phyloP scores from a whole-genome alignment of 805 yeast species.

The Kodamaea hsintzibuensis region DNA sequence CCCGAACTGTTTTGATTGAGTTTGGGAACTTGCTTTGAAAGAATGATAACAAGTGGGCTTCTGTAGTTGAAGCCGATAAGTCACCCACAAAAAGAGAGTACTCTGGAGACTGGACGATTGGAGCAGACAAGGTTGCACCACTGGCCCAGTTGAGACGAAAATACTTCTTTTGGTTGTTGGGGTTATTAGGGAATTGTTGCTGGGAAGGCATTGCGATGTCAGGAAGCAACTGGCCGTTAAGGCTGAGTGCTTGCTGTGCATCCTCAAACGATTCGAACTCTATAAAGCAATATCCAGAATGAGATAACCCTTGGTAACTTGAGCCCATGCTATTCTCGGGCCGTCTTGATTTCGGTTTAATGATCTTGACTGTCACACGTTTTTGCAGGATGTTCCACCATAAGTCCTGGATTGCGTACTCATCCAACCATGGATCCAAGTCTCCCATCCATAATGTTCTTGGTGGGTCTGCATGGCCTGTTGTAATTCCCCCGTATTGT shows the following conservation, averaged over 20 bases:
- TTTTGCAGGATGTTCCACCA: conserved; percentile 62
- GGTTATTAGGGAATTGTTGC: conserved; percentile 39
- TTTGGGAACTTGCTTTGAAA: conserved; percentile 64
- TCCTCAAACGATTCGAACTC: conserved; percentile 70
- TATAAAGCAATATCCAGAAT: conserved; percentile 72
- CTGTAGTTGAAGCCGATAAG: conserved; percentile 74
- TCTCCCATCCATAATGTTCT: conserved; percentile 90
- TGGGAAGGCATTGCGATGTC: conserved; percentile 51
- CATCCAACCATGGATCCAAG: conserved; percentile 78
- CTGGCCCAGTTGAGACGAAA: conserved; percentile 84
- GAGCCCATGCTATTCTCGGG: conserved; percentile 14
- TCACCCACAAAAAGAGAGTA: conserved; percentile 83
- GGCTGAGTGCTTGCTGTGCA: conserved; percentile 65
- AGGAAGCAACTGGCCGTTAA: conserved; percentile 68
- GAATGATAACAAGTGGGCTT: conserved; percentile 71
- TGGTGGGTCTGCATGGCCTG: conserved; percentile 44
- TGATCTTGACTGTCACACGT: conserved; percentile 64
- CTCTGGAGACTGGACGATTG: conserved; percentile 73
- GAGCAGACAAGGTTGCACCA: conserved; percentile 73
- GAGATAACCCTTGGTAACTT: conserved; percentile 28
- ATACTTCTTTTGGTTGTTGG: conserved; percentile 54
- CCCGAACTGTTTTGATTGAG: conserved; percentile 76
- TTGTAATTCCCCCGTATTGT: conserved; percentile 3
- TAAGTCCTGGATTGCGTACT: conserved; percentile 49
- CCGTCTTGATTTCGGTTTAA: conserved; percentile 43